phyloP scores from a whole-genome alignment of 129 eudicot genomes.

The Flaveria linearis region DNA sequence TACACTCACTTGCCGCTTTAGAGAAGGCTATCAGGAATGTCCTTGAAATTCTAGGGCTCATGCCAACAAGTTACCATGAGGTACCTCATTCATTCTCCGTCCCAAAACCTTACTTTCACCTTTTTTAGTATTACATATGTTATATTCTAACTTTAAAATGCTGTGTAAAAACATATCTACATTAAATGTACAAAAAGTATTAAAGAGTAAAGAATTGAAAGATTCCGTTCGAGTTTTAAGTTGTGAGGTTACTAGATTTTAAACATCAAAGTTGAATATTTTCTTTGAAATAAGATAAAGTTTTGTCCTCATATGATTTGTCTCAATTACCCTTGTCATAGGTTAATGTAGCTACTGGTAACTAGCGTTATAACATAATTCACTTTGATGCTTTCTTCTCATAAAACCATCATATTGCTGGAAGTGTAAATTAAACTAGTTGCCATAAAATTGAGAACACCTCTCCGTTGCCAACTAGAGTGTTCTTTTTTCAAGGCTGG shows the following conservation, averaged over 20 bases:
- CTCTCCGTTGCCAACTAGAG: not conserved
- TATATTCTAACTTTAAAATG: not conserved
- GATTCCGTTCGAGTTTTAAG: not conserved
- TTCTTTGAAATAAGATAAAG: not conserved
- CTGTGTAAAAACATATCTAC: not conserved
- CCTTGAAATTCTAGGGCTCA: conserved; percentile 65
- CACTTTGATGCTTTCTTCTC: not conserved
- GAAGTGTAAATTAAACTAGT: not conserved
- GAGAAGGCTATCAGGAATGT: conserved; percentile 61
- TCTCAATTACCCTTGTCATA: not conserved
- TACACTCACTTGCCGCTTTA: conserved; percentile 83
- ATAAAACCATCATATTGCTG: not conserved
- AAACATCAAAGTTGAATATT: not conserved
- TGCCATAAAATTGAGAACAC: not conserved
- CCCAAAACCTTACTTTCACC: not conserved
- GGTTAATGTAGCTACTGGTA: not conserved
- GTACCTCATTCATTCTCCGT: conserved; percentile 37
- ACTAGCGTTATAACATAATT: not conserved
- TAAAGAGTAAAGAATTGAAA: not conserved
- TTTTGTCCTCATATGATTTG: too few relatives aligned
- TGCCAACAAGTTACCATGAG: conserved; percentile 78
- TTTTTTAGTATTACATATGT: not conserved
- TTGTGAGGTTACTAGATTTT: not conserved
- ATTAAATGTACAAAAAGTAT: not conserved
- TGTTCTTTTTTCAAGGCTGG: not conserved